A percentile compares a stretch with the other conserved stretches of the same genome.
phyloP scores from a whole-genome alignment of 306 rosid species.

The Ormosia emarginata region DNA sequence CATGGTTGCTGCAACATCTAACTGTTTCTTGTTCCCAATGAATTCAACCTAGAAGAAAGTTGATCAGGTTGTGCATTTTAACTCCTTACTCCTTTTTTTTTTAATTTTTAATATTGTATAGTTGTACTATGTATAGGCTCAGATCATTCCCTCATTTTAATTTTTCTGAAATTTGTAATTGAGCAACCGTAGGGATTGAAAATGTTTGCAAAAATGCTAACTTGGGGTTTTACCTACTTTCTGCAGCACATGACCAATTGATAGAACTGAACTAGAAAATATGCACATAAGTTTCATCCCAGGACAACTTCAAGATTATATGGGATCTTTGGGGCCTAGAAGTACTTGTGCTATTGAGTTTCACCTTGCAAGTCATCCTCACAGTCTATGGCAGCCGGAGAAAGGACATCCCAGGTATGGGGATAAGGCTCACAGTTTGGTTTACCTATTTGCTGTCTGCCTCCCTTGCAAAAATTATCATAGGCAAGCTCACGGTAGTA shows the following conservation, averaged over 20 bases:
- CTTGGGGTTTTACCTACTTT: background rate
- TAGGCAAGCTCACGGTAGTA: constrained; percentile 60
- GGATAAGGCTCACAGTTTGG: constrained; percentile 57
- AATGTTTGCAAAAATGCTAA: background rate
- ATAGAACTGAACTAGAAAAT: constrained; percentile 1
- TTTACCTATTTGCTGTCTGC: constrained; percentile 47
- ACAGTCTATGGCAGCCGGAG: constrained; percentile 55
- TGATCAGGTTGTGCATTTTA: constrained; percentile 20
- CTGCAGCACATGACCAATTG: constrained; percentile 21
- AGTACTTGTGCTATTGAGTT: constrained; percentile 41
- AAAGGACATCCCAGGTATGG: constrained; percentile 47
- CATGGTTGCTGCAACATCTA: background rate
- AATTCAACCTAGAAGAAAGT: background rate
- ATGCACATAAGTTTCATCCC: constrained; percentile 44
- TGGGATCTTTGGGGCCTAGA: constrained; percentile 60
- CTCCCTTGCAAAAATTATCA: constrained; percentile 44
- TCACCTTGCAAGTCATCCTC: constrained; percentile 47
- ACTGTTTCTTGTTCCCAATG: background rate
- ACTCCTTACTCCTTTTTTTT: background rate
- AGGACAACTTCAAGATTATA: constrained; percentile 22
- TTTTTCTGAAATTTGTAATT: background rate
- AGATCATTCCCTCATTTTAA: background rate
- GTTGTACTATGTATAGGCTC: background rate
- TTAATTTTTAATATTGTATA: too few species aligned
- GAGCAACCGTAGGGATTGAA: background rate